These are phyloP conservation scores for Tympanopsis confertula DNA, from an alignment of 2,329 filamentous ascomycete species.

Conservation along the genomic window DNA sequence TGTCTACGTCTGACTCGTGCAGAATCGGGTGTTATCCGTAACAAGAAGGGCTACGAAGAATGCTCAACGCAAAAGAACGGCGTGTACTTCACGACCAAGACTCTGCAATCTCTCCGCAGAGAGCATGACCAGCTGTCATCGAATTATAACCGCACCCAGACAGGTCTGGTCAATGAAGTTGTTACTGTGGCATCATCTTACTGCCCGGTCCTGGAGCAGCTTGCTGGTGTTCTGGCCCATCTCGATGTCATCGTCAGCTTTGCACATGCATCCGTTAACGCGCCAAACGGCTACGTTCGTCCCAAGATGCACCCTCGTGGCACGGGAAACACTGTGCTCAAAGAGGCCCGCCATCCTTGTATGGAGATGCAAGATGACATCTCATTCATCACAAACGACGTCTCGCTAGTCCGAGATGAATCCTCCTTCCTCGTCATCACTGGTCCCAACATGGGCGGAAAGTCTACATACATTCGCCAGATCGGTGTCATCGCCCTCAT, in stretches of 20 bases:
- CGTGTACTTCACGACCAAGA: constrained; percentile 89
- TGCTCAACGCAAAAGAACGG: constrained; percentile 98
- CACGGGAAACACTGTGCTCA: constrained; percentile 77
- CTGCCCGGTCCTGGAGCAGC: constrained; percentile 77
- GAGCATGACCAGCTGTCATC: constrained; percentile 90
- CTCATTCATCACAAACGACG: constrained; percentile 96
- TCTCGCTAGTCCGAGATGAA: constrained; percentile 63
- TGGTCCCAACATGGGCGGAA: constrained; percentile 97
- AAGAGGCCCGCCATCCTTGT: constrained; percentile 88
- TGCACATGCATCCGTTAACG: constrained; percentile 84
- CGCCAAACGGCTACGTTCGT: constrained; percentile 80
- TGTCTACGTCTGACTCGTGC: constrained; percentile 87
- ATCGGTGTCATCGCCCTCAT: constrained; percentile 94
- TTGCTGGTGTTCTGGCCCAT: constrained; percentile 81
- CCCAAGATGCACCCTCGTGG: constrained; percentile 84
- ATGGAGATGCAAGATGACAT: constrained; percentile 99
- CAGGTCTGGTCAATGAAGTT: constrained; percentile 80
- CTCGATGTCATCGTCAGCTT: constrained; percentile 92
- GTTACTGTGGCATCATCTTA: constrained; percentile 90
- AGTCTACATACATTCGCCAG: constrained; percentile 95
- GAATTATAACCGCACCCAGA: constrained; percentile 91
- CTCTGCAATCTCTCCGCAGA: constrained; percentile 66
- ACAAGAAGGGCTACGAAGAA: constrained; percentile 81
- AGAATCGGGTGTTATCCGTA: constrained; percentile 85
- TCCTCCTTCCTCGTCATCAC: constrained; percentile 95